phyloP scores from a whole-genome alignment of 345 rosid genomes.

The Eucalyptus sideroxylon region DNA sequence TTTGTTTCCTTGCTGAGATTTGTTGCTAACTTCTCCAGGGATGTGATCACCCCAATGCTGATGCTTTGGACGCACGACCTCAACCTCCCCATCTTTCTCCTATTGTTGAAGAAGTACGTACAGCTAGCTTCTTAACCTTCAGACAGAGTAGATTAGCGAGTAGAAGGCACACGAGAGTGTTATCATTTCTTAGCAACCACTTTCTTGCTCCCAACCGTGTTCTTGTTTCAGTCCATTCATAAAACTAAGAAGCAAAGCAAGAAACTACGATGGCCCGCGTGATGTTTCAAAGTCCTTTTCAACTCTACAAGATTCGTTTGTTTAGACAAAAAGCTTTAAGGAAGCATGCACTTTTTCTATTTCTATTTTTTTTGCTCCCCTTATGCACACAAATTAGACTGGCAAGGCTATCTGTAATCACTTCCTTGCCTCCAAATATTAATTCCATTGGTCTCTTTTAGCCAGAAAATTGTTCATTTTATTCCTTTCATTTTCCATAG shows the following conservation, averaged over 20 bases:
- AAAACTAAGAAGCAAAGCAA: background rate
- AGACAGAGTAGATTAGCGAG: background rate
- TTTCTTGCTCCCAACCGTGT: background rate
- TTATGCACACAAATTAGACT: background rate
- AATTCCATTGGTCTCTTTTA: background rate
- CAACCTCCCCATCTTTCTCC: constrained; percentile 11
- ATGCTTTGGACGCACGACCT: background rate
- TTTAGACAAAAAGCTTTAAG: background rate
- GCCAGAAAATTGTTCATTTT: background rate
- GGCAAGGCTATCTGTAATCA: background rate
- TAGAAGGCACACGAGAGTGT: background rate
- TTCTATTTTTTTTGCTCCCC: background rate
- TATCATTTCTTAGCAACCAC: background rate
- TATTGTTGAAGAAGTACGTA: constrained; percentile 25
- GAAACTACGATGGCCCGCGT: background rate
- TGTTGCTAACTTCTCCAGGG: background rate
- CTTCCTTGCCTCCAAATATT: background rate
- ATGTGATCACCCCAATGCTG: background rate
- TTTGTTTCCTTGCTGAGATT: background rate
- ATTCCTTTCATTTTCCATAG: background rate
- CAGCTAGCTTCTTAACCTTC: background rate
- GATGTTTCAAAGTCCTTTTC: background rate
- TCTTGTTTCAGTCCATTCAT: background rate
- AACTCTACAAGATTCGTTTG: background rate
- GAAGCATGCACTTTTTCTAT: background rate